A percentile compares a stretch with the other conserved stretches of the same genome.
phyloP scores from a whole-genome alignment of 257 asterid species.

The Cinchona pubescens region DNA sequence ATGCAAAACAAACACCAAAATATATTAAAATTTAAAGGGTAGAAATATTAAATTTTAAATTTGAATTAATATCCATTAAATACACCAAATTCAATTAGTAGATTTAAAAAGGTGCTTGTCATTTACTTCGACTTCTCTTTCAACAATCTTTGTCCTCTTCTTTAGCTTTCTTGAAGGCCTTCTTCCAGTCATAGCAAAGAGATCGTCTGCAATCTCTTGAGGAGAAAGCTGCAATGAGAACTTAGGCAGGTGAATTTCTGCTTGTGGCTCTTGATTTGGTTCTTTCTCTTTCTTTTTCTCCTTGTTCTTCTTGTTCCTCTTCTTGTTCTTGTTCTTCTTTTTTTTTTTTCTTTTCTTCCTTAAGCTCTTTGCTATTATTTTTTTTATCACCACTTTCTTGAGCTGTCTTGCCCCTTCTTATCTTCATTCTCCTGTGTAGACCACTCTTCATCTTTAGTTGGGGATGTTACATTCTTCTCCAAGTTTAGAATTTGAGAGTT shows the following conservation, averaged over 20 bases:
- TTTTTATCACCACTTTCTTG: not conserved
- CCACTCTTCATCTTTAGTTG: too few relatives aligned
- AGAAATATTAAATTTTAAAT: not conserved
- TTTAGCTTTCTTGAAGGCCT: slow-evolving; percentile 1
- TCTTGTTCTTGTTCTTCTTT: too few relatives aligned
- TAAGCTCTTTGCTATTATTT: not conserved
- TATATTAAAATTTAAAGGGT: too few relatives aligned
- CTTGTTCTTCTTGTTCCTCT: not conserved
- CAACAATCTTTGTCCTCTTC: slow-evolving; percentile 7
- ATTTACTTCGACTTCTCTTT: slow-evolving; percentile 7
- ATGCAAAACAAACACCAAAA: slow-evolving; percentile 7
- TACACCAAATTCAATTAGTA: too few relatives aligned
- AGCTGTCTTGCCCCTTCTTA: too few relatives aligned
- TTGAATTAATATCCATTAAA: not conserved
- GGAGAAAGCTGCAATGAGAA: not conserved
- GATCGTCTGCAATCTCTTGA: slow-evolving; percentile 14
- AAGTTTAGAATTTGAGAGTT: too few relatives aligned
- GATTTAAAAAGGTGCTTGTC: not conserved
- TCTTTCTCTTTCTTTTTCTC: not conserved
- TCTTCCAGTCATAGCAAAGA: slow-evolving; percentile 6
- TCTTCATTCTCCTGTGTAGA: too few relatives aligned
- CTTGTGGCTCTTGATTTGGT: not conserved
- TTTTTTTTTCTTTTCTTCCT: too few relatives aligned
- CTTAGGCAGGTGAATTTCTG: not conserved
- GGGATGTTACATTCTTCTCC: too few relatives aligned